Conservation (phyloP, 1,284 basidiomycete species). For the Melampsora americana region DNA sequence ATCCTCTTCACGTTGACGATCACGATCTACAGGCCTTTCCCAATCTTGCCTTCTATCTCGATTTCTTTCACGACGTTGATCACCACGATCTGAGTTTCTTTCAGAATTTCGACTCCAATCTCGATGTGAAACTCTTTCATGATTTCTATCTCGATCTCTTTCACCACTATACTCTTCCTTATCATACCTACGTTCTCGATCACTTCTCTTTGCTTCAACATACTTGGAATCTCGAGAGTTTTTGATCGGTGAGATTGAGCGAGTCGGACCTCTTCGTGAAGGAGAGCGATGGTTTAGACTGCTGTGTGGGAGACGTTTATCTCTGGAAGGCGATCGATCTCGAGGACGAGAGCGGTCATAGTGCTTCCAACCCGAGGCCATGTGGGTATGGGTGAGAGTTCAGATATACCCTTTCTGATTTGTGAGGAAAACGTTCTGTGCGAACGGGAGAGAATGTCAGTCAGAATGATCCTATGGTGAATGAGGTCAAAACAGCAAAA, state of each 20-base stretch:
- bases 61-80: conserved; percentile 17
- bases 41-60: conserved; percentile 10
- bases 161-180: conserved; percentile 15
- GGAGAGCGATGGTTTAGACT: conserved; percentile 9
- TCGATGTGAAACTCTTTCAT: conserved; percentile 19
- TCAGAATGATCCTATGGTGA: too few relatives aligned
- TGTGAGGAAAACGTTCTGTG: too few relatives aligned
- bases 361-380: background rate
- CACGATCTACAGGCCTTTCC: background rate
- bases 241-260: conserved; percentile 21
- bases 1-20: conserved; percentile 13
- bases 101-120: conserved; percentile 11
- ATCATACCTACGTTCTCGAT: conserved; percentile 15
- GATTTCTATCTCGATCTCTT: conserved; percentile 5
- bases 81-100: conserved; percentile 14
- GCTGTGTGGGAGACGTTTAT: background rate
- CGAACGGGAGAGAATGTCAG: too few relatives aligned
- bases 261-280: background rate
- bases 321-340: conserved; percentile 31
- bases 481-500: too few relatives aligned
- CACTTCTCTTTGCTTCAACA: background rate
- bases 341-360: conserved; percentile 21
- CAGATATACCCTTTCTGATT: too few relatives aligned
- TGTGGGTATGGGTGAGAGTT: background rate
- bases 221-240: conserved; percentile 8